Evolutionary conservation across 2,329 filamentous ascomycete genomes (phyloP), one percentile per base, ranked within the genome.

Genomic region (Akanthomyces dipterigenus): DNA sequence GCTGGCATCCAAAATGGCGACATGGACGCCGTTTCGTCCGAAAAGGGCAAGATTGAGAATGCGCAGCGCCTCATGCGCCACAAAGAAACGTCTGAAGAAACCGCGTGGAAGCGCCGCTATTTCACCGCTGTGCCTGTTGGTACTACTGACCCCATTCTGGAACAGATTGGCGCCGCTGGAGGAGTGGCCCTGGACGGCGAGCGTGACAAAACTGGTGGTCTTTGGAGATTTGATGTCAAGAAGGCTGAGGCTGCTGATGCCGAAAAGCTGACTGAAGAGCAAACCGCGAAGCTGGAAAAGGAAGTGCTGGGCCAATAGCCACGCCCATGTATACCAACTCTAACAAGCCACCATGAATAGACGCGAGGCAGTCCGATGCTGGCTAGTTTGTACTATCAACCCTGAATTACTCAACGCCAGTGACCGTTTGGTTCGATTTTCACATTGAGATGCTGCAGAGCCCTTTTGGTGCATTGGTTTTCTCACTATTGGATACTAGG

Each of bases 1-100:
- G 83, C 84, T 34, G 91, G 88, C 51, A 95, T 98, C 68, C 81
- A 85, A 61, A 85, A 82, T 66, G 90, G 91, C 62, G 91, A 97
- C 73, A 91, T 97, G 83, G 91, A 96, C 67, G 78, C 83, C 5
- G 91, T 91, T 0, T 86, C 86, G 1, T 71, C 77, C 16, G 90
- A 96, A 72, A 98, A 98, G 80, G 83, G 84, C 62, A 90, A 91
- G 75, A 96, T 98, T 65, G 95, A 98, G 76, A 90, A 91, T 67
- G 86, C 88, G 40, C 93, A 98, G 79, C 86, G 90, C 83, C 73
- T 80, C 86, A 70, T 79, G 76, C 86, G 93, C 65, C 84, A 84
- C 71, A 80, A 85, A 69, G 93, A 97, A 73, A 85, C 85, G 68
- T 81, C 83, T n/a, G 89, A 92, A 67, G 87, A 87, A 22, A 82